Percentiles rank a stretch among this genome's conserved stretches.
Conservation (phyloP, 495 filamentous ascomycete species). For the Neurospora sublineolata region DNA sequence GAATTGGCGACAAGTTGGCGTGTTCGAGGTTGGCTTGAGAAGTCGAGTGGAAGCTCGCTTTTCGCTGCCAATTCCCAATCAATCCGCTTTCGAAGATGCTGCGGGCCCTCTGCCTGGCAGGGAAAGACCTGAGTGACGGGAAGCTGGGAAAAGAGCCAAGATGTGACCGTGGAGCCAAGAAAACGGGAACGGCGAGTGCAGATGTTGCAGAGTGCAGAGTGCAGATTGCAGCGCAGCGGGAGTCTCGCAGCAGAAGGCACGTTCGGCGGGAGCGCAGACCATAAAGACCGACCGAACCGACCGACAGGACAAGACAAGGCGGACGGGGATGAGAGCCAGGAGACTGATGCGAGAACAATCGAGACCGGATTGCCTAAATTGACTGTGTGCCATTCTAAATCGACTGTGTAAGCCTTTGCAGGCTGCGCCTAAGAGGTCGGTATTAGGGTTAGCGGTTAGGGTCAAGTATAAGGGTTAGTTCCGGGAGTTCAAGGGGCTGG, state of each 20-base stretch:
- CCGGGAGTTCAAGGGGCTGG: too few species aligned
- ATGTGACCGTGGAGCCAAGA: not conserved
- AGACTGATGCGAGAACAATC: not conserved
- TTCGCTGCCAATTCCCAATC: not conserved
- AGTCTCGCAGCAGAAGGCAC: not conserved
- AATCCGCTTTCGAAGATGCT: not conserved
- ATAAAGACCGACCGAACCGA: not conserved
- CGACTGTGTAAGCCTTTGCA: too few species aligned
- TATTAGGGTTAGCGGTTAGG: too few species aligned
- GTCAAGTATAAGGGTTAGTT: too few species aligned
- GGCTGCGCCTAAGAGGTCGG: too few species aligned
- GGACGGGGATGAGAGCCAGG: not conserved
- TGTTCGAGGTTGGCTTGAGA: not conserved
- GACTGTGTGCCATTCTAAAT: too few species aligned
- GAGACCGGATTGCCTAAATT: not conserved
- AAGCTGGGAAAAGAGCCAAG: not conserved
- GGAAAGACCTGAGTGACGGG: not conserved
- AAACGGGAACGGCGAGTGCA: not conserved
- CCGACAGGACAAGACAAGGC: not conserved
- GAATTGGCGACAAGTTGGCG: not conserved
- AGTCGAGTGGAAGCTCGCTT: not conserved
- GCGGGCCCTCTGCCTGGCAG: not conserved
- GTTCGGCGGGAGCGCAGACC: not conserved
- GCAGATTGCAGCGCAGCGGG: not conserved
- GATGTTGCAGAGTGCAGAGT: not conserved